phyloP scores from a whole-genome alignment of 2,329 filamentous ascomycete genomes.

The Sporothrix globosa region DNA sequence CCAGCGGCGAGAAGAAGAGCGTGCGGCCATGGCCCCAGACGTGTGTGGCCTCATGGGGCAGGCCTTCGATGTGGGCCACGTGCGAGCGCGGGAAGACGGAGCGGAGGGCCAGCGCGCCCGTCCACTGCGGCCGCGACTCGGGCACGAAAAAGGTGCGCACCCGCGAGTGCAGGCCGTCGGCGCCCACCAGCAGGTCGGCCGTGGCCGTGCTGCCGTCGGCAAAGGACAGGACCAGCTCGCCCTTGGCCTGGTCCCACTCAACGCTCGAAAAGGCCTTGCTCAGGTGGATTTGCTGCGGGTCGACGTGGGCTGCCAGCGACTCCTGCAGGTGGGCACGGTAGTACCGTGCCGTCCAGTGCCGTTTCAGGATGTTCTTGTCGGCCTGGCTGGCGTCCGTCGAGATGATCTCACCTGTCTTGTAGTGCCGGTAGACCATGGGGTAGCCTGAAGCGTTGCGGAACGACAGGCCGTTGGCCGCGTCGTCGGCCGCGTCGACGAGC shows the following conservation, averaged over 20 bases:
- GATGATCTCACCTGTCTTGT: constrained; percentile 50
- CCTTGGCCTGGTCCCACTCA: constrained; percentile 39
- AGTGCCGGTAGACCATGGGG: constrained; percentile 53
- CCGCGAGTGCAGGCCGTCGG: constrained; percentile 57
- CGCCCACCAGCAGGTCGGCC: constrained; percentile 55
- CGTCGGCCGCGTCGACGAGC: constrained; percentile 37
- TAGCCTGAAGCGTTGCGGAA: constrained; percentile 48
- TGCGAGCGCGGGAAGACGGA: constrained; percentile 50
- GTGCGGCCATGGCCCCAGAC: constrained; percentile 50
- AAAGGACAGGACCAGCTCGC: constrained; percentile 49
- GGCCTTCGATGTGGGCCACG: constrained; percentile 46
- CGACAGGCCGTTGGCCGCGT: constrained; percentile 43
- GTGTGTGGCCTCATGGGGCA: constrained; percentile 50
- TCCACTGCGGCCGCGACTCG: constrained; percentile 47
- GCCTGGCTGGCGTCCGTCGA: constrained; percentile 49
- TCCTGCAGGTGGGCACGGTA: constrained; percentile 55
- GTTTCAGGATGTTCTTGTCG: constrained; percentile 44
- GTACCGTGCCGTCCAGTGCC: constrained; percentile 51
- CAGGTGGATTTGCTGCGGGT: constrained; percentile 48
- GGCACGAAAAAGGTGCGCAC: constrained; percentile 52
- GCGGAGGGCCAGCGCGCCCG: constrained; percentile 50
- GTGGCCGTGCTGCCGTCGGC: constrained; percentile 50
- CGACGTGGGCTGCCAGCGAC: constrained; percentile 52
- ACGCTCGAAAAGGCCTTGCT: constrained; percentile 49
- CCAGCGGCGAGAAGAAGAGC: constrained; percentile 51